Percentiles rank a stretch among this genome's conserved stretches.
Conservation (phyloP, 1,284 basidiomycete genomes). For the Trichosporon ovoides region DNA sequence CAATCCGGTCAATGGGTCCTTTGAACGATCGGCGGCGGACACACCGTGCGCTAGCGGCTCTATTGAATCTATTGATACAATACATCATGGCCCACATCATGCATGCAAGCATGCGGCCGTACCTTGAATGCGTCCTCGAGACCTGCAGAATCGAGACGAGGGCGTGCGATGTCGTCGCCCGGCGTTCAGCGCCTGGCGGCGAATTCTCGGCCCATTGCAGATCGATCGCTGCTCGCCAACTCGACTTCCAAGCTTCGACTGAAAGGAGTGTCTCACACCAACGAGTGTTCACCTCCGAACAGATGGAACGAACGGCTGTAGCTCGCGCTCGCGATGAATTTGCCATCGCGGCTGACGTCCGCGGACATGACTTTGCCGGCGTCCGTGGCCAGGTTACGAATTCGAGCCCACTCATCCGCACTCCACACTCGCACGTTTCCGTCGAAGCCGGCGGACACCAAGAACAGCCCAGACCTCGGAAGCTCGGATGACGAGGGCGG, state of each 20-base stretch:
- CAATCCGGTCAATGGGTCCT: not conserved
- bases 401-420: constrained; percentile 94
- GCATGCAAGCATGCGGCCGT: no score
- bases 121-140: no score
- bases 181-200: not conserved
- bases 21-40: constrained; percentile 1
- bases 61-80: constrained; percentile 1
- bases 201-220: no score
- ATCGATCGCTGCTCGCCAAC: no score
- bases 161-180: not conserved
- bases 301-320: constrained; percentile 92
- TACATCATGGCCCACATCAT: not conserved
- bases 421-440: constrained; percentile 94
- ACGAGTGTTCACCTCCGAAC: constrained; percentile 61
- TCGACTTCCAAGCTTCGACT: no score
- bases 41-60: not conserved
- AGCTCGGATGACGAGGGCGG: constrained; percentile 30
- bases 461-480: constrained; percentile 75
- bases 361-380: constrained; percentile 98
- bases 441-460: constrained; percentile 92
- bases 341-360: constrained; percentile 76
- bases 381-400: constrained; percentile 83
- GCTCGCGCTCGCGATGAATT: constrained; percentile 79
- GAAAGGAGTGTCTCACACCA: constrained; percentile 23
- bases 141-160: no score